Evolutionary conservation across 352 stramenopile species (phyloP), one percentile per base, ranked within the genome.

Genomic region (Phytopythium aichiense): DNA sequence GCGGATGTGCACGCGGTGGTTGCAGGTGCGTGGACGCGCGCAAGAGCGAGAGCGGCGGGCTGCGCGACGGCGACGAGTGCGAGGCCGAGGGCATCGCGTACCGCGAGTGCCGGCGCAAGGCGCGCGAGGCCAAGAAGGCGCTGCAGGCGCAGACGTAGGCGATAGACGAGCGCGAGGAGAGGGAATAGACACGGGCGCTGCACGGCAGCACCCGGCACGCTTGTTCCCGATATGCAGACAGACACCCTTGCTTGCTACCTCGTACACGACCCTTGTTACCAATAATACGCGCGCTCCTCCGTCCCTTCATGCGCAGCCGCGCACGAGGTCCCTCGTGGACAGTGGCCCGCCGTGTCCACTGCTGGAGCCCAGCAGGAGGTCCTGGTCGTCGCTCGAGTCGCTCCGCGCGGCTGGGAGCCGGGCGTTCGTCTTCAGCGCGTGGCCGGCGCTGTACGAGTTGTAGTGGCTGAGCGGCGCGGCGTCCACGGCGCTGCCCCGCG

Each of bases 31-130:
- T 90, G 56, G 77, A 90, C 58, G 68, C 67, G 53, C 80, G 79
- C 52, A 88, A 58, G 22, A 73, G 72, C 51, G 72, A 83, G 65
- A 83, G 73, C 56, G 81, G 81, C 46, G 81, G 81, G 0, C 67
- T 90, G n/a, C 79, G 81, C 28, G 79, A 90, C 62, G 81, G 81
- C 52, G 81, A 88, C 51, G 81, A 90, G 69, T 90, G 81, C 60
- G 77, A 88, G 56, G 65, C 75, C 35, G 81, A 90, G 63, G 71
- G 79, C 56, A 71, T 81, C 53, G 75, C 72, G 30, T 90, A 90
- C 62, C 81, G 77, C 61, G 76, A 84, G 64, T 90, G 81, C 64
- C 69, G 81, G 49, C 67, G 66, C 56, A 82, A 79, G 53, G 61
- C 64, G 20, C 79, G 84, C 50, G 61, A 80, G 59, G 63, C 76